phyloP scores from a whole-genome alignment of 805 yeast genomes.

The Ogataea paradorogensis region DNA sequence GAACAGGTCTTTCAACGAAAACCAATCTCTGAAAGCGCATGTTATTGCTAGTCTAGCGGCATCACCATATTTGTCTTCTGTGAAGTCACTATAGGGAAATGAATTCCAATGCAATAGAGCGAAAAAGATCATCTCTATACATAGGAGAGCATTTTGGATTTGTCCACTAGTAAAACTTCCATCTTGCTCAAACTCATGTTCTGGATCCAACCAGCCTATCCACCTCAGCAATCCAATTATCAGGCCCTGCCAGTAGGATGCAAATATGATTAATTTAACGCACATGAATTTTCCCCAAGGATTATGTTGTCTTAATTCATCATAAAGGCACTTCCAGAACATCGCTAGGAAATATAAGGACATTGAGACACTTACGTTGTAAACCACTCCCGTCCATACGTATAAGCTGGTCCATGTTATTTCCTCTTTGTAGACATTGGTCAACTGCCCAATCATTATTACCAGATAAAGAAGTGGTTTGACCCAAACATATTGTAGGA shows the following conservation, averaged over 20 bases:
- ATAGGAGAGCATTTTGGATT: slow-evolving; percentile 75
- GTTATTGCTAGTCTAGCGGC: slow-evolving; percentile 60
- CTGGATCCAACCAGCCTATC: slow-evolving; percentile 38
- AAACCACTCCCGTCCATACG: slow-evolving; percentile 63
- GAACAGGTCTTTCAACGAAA: slow-evolving; percentile 72
- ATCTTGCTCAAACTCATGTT: slow-evolving; percentile 31
- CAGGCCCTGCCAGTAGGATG: slow-evolving; percentile 96
- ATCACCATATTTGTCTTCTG: slow-evolving; percentile 57
- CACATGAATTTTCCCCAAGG: slow-evolving; percentile 93
- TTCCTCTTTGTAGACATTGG: slow-evolving; percentile 50
- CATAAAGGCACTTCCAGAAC: slow-evolving; percentile 88
- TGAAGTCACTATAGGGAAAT: slow-evolving; percentile 74
- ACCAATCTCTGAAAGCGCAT: slow-evolving; percentile 72
- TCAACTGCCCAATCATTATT: slow-evolving; percentile 44
- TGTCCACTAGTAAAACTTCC: slow-evolving; percentile 39
- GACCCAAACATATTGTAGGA: slow-evolving; percentile 92
- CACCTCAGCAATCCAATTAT: slow-evolving; percentile 52
- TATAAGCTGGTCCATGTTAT: slow-evolving; percentile 48
- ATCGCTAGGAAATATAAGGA: slow-evolving; percentile 83
- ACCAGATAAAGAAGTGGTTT: slow-evolving; percentile 76
- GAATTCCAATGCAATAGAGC: slow-evolving; percentile 88
- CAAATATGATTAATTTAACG: slow-evolving; percentile 90
- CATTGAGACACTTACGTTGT: slow-evolving; percentile 76
- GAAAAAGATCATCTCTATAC: slow-evolving; percentile 81
- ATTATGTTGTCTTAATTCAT: slow-evolving; percentile 70